Evolutionary conservation across 345 rosid genomes (phyloP), one percentile per base, ranked within the genome.

Genomic region (Durio zibethinus): DNA sequence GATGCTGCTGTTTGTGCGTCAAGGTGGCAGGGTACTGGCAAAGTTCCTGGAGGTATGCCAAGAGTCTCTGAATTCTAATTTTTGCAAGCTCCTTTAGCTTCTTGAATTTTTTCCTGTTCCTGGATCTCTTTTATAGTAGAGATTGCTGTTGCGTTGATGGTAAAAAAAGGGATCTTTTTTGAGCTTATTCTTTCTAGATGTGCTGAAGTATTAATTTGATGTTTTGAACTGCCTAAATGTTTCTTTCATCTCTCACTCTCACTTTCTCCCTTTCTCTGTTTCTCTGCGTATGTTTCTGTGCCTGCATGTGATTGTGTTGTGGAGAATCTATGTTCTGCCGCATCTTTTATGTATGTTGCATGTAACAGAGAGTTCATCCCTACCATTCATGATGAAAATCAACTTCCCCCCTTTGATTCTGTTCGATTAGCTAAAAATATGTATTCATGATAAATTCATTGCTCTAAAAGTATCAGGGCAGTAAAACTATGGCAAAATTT

Each of bases 21-120:
- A 7, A 88, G 87, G 85, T 95, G 99, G 97, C 93, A 86, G 86
- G 90, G 93, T 59, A 72, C 83, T 52, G 88, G 91, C 84, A 95
- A 89, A 88, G 96, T 93, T 64, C 98, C 97, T 27, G 98, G 98
- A 88, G 99, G 99, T 95, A 87, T 62, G 87, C 78, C 31, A 29
- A 52, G 29, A 67, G 45, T 47, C 10, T 42, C 66, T 27, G 14
- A 71, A 61, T 56, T 75, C 18, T 69, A 64, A 53, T 36, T 64
- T 65, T 18, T 31, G 12, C 43, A 27, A 5, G 21, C 33, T 54
- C 18, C 15, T 36, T 54, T 73, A 2, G 29, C 4, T 16, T 72
- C 20, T 12, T n/a, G n/a, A 7, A 23, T 15, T 8, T 33, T 38
- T n/a, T 31, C 4, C 15, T 29, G 2, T 54, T 21, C n/a, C 1